Conservation (phyloP, 148 eudicot genomes). For the Fagopyrum homotropicum region DNA sequence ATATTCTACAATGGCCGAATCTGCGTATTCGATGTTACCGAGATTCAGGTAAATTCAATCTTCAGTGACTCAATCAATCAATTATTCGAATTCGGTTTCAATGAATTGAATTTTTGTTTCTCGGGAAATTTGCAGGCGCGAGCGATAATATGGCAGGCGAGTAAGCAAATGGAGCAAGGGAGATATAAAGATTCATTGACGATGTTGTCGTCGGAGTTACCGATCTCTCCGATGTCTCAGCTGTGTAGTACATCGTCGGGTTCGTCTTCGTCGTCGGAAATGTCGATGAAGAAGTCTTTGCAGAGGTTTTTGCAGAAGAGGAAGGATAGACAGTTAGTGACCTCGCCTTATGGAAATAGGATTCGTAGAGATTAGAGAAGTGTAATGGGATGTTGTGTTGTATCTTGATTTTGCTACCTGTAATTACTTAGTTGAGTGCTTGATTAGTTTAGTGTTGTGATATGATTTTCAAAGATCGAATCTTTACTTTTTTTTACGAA, state of each 20-base stretch:
- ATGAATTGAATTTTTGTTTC: not conserved
- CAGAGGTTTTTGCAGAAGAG: slow-evolving; percentile 9
- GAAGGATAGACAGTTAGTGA: not conserved
- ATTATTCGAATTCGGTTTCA: not conserved
- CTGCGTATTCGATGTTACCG: slow-evolving; percentile 4
- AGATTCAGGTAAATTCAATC: not conserved
- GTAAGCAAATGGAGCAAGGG: not conserved
- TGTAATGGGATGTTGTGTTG: not conserved
- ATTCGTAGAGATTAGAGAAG: not conserved
- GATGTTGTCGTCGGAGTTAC: not conserved
- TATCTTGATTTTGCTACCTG: not conserved
- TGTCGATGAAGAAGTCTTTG: slow-evolving; percentile 12
- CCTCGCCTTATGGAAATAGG: not conserved
- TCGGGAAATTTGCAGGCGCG: not conserved
- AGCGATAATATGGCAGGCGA: slow-evolving; percentile 7
- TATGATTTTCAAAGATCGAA: not conserved
- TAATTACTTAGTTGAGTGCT: not conserved
- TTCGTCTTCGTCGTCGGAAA: not conserved
- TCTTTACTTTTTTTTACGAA: not conserved
- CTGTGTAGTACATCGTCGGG: not conserved
- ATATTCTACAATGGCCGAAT: slow-evolving; percentile 8
- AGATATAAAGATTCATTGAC: not conserved
- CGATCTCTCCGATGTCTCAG: not conserved
- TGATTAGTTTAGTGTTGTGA: not conserved
- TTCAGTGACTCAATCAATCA: not conserved